Evolutionary conservation across 768 basidiomycete genomes (phyloP), one percentile per base, ranked within the genome.

Genomic region (Rubroboletus satanas): DNA sequence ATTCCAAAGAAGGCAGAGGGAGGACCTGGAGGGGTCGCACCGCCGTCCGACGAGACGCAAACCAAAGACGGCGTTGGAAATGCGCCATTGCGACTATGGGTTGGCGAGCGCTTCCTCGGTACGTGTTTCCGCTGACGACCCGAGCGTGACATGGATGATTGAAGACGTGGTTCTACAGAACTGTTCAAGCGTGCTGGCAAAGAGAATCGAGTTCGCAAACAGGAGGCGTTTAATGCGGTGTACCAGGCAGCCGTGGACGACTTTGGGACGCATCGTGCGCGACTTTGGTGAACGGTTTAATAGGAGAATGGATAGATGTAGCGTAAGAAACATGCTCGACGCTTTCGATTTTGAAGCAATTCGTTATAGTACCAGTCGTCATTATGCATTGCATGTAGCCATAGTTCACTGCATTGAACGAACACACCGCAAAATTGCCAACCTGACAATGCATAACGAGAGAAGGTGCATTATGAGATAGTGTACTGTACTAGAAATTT

Each of bases 81-180:
- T 53, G 85, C 79, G 4, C 79, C 80, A 35, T 65, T 89, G 63
- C 73, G 87, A 21, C 63, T 88, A 46, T 90, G 89, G 89, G 81
- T 85, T 11, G 87, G 87, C 7, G 83, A 90, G 62, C 75, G 86
- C 42, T 79, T 81, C 58, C 71, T 83, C 45, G 87, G 87, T 88
- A 42, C 45, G 75, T 46, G 8, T 51, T 10, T 49, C 26, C 7
- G 18, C 45, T 47, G 41, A 26, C 7, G 7, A 9, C 28, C 12
- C 0, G 48, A 32, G 49, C 36, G 51, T 11, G n/a, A 42, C 28
- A 10, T 31, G 11, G 18, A 26, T 38, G 6, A 33, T 29, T 35
- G 45, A 51, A 39, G 23, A 38, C 21, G 0, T 33, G 4, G 28
- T 45, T 41, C 17, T 7, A 12, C 52, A 85, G 87, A 88, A 61